These are phyloP conservation scores for Groenewaldozyma auringiensis DNA, from an alignment of 1,139 yeast species.

Conservation along the genomic window DNA sequence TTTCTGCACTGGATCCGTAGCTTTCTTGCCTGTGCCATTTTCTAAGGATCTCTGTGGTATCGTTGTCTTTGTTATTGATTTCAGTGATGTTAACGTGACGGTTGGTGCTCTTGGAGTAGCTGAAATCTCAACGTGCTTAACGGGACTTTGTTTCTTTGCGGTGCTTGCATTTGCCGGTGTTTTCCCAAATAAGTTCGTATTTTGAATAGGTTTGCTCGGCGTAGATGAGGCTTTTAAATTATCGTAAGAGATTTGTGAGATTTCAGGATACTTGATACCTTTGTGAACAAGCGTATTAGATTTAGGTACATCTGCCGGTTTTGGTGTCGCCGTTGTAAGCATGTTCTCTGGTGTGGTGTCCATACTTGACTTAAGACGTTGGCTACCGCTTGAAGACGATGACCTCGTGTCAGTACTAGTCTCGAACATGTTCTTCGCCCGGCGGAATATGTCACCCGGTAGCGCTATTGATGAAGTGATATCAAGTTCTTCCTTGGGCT, in stretches of 20 bases:
- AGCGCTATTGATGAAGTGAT: background rate
- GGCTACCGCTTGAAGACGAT: conserved; percentile 7
- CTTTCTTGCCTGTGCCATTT: no score
- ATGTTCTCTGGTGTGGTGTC: background rate
- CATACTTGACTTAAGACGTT: background rate
- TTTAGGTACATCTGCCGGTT: conserved; percentile 9
- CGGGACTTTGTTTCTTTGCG: background rate
- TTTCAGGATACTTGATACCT: background rate
- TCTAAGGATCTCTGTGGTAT: no score
- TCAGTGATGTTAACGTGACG: no score
- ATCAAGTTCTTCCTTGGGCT: conserved; percentile 14
- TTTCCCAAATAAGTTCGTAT: background rate
- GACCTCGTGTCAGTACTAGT: background rate
- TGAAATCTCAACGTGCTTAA: no score
- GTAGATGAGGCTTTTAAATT: background rate
- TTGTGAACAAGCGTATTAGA: background rate
- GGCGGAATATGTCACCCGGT: conserved; percentile 17
- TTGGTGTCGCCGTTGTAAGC: background rate
- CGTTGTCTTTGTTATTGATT: no score
- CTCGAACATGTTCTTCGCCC: conserved; percentile 19
- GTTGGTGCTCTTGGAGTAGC: no score
- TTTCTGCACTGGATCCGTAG: no score
- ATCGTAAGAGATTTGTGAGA: background rate
- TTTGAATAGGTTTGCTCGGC: conserved; percentile 3
- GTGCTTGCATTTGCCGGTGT: background rate